phyloP scores from a whole-genome alignment of 106 monocot genomes.

The Hemerocallis citrina region DNA sequence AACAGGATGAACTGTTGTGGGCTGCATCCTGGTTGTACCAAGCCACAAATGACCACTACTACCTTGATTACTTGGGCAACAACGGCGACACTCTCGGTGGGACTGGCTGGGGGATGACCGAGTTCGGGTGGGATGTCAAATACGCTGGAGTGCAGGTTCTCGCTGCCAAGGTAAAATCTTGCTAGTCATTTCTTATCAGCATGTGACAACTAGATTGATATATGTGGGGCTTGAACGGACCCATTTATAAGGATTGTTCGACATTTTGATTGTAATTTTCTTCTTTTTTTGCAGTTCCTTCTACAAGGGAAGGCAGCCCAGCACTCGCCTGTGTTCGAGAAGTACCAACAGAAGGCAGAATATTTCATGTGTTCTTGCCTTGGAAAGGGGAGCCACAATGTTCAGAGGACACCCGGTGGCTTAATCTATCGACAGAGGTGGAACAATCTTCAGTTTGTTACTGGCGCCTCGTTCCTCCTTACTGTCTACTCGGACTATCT shows the following conservation, averaged over 20 bases:
- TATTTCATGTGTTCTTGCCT: conserved; percentile 81
- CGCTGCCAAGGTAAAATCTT: conserved; percentile 49
- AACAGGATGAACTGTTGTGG: conserved; percentile 74
- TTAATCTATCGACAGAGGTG: conserved; percentile 76
- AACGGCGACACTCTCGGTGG: conserved; percentile 70
- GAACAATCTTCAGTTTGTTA: conserved; percentile 95
- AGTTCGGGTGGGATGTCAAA: conserved; percentile 97
- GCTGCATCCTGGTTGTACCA: conserved; percentile 81
- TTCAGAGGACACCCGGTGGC: conserved; percentile 75
- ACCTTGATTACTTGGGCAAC: conserved; percentile 58
- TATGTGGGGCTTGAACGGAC: too few relatives aligned
- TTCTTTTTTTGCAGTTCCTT: conserved; percentile 35
- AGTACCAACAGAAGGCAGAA: conserved; percentile 75
- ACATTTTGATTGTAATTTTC: not conserved
- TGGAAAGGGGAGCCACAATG: conserved; percentile 58
- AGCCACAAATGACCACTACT: conserved; percentile 52
- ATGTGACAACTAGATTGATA: too few relatives aligned
- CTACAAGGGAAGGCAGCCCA: conserved; percentile 59
- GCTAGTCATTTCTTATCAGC: too few relatives aligned
- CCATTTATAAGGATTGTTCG: too few relatives aligned
- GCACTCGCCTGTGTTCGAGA: conserved; percentile 38
- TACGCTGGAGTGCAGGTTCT: conserved; percentile 83
- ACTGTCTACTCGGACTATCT: conserved; percentile 90
- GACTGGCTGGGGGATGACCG: conserved; percentile 74
- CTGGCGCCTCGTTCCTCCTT: conserved; percentile 78